phyloP scores from a whole-genome alignment of 148 eudicot genomes.

The Beta vulgaris region DNA sequence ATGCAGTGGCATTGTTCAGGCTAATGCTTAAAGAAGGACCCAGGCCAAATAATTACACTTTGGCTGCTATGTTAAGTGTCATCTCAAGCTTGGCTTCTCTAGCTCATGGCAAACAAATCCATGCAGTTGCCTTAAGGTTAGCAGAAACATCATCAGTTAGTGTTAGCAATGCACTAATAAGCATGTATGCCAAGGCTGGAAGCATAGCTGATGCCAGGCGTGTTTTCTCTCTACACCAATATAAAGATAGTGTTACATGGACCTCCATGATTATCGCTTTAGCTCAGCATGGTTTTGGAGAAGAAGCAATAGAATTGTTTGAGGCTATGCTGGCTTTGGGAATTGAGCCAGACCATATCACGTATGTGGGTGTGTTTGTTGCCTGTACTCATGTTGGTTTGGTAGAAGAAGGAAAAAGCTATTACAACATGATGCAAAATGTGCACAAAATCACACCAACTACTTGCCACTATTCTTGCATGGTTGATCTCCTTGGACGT shows the following conservation, averaged over 20 bases:
- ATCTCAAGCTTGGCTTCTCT: slow-evolving; percentile 37
- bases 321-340: slow-evolving; percentile 35
- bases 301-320: slow-evolving; percentile 39
- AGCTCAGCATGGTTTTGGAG: slow-evolving; percentile 50
- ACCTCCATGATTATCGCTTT: slow-evolving; percentile 48
- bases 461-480: slow-evolving; percentile 39
- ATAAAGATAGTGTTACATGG: slow-evolving; percentile 38
- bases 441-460: slow-evolving; percentile 39
- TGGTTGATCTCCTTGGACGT: slow-evolving; percentile 49
- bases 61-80: slow-evolving; percentile 42
- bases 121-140: slow-evolving; percentile 33
- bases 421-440: slow-evolving; percentile 41
- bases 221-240: slow-evolving; percentile 26
- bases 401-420: slow-evolving; percentile 41
- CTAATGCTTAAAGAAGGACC: slow-evolving; percentile 44
- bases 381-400: slow-evolving; percentile 42
- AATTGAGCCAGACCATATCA: slow-evolving; percentile 47
- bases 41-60: slow-evolving; percentile 39
- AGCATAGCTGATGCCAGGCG: slow-evolving; percentile 25
- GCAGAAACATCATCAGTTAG: slow-evolving; percentile 35
- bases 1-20: slow-evolving; percentile 36
- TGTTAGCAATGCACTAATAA: slow-evolving; percentile 39
- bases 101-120: slow-evolving; percentile 44
- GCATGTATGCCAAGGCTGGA: slow-evolving; percentile 45
- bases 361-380: slow-evolving; percentile 40